Conservation (phyloP, 108 stramenopile genomes). For the Skeletonema marinoi region DNA sequence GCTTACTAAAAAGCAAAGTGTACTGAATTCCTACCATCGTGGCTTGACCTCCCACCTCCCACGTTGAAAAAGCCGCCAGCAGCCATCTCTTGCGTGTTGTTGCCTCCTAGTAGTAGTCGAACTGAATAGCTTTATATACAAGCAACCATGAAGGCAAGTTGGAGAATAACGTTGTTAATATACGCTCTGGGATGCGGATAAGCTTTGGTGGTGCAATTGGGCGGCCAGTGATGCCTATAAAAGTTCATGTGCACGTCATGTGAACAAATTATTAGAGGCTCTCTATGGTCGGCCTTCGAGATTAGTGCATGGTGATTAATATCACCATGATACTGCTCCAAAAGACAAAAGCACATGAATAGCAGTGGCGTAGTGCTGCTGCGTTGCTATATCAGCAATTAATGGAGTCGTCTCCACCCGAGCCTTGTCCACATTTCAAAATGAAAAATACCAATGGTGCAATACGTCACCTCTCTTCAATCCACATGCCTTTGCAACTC, state of each 20-base stretch:
- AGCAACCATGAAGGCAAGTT: slow-evolving; percentile 49
- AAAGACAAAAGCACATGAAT: background rate
- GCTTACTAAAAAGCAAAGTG: background rate
- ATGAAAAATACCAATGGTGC: background rate
- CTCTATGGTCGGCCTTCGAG: background rate
- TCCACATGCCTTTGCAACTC: background rate
- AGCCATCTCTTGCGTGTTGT: slow-evolving; percentile 1
- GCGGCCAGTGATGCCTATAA: background rate
- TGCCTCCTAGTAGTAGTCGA: background rate
- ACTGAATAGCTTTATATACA: background rate
- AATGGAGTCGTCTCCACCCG: background rate
- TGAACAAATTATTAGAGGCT: background rate
- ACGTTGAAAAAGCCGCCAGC: background rate
- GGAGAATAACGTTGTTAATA: background rate
- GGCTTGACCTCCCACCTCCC: background rate
- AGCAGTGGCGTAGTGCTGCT: background rate
- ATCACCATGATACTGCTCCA: background rate
- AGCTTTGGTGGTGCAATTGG: background rate
- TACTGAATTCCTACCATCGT: slow-evolving; percentile 1
- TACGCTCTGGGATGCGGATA: background rate
- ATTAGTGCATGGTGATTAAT: background rate
- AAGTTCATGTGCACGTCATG: background rate
- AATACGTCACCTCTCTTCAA: background rate
- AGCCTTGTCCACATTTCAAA: background rate
- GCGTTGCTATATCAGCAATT: background rate